Base-by-base conservation (phyloP, 1,284 basidiomycete genomes). In the Cutaneotrichosporon dermatis region DNA sequence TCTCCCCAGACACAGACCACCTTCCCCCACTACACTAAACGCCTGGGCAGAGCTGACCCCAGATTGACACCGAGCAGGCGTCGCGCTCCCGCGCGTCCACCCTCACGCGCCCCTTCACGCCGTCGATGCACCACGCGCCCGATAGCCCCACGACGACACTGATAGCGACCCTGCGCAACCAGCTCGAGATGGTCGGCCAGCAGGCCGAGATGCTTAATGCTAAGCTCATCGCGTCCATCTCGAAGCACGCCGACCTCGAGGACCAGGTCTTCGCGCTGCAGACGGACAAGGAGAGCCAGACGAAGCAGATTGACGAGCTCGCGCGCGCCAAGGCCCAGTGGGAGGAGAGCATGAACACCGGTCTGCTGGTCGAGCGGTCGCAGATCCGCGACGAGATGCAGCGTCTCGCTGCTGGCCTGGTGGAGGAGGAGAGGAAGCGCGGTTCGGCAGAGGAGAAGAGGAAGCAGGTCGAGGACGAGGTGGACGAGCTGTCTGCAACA, bases 381-480 rank as follows among this genome's bases (percentile, higher is more conserved):
- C 88, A 95, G 76, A 93, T 99, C 61, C 92, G 89, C 15, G 78
- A 86, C 7, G 96, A 99, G 79, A 88, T 99, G 70, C 95, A 88
- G 68, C 85, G 92, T 36, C 82, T 99, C 65, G 98, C 98, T 85
- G 90, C 95, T 67, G 88, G 88, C 54, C 88, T 94, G 16, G 91
- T 93, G 11, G 92, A 96, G 70, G 95, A 97, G 79, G 92, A 94
- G 16, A 86, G 90, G 4, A 86, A 88, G 66, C 84, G 93, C 15
- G 93, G 92, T 13, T 88, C 92, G 73, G 95, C 94, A 1, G 93
- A 95, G 76, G 85, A 83, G 61, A 90, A 88, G 13, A 85, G 89
- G 46, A 82, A 79, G 25, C 78, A 78, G 62, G 88, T 88, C 56
- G 94, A 96, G 67, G 89, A 92, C 78, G 91, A 94, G 63, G 80